Percentiles rank a stretch among this genome's conserved stretches.
Evolutionary conservation across 257 asterid species (phyloP).

Genomic region (Datura wrightii): DNA sequence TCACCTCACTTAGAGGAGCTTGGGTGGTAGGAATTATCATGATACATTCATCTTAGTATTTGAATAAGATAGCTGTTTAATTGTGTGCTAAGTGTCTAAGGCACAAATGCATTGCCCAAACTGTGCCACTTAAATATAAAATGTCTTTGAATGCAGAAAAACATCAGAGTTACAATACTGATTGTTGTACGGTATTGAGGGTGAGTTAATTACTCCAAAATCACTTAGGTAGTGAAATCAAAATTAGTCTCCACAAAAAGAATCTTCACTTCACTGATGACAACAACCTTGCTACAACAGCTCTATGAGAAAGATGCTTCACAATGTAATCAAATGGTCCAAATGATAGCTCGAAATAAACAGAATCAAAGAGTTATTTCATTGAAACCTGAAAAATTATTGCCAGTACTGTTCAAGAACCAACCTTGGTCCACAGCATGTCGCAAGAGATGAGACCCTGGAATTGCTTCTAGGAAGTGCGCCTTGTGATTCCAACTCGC

Average conservation of each 20-base stretch:
- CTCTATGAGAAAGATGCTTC: not conserved
- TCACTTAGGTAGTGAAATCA: slow-evolving; percentile 15
- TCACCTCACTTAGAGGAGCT: not conserved
- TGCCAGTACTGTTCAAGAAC: slow-evolving; percentile 31
- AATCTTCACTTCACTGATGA: not conserved
- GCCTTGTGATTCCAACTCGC: slow-evolving; percentile 98
- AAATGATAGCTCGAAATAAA: slow-evolving; percentile 21
- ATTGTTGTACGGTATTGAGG: slow-evolving; percentile 18
- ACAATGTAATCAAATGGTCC: slow-evolving; percentile 10
- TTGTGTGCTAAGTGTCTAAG: slow-evolving; percentile 13
- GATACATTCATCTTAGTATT: slow-evolving; percentile 10
- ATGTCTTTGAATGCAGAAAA: slow-evolving; percentile 18
- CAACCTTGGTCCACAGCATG: slow-evolving; percentile 99
- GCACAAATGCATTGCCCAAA: not conserved
- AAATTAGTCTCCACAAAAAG: not conserved
- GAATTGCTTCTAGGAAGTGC: slow-evolving; percentile 99
- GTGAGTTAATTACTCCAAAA: slow-evolving; percentile 7
- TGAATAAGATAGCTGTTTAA: slow-evolving; percentile 15
- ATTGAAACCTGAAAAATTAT: not conserved
- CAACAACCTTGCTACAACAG: slow-evolving; percentile 4
- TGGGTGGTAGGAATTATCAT: not conserved
- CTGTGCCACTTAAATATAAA: not conserved
- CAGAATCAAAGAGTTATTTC: not conserved
- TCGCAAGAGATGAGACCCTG: slow-evolving; percentile 98
- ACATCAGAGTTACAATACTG: not conserved